phyloP scores from a whole-genome alignment of 352 stramenopile species.

The Pythium scleroteichum region DNA sequence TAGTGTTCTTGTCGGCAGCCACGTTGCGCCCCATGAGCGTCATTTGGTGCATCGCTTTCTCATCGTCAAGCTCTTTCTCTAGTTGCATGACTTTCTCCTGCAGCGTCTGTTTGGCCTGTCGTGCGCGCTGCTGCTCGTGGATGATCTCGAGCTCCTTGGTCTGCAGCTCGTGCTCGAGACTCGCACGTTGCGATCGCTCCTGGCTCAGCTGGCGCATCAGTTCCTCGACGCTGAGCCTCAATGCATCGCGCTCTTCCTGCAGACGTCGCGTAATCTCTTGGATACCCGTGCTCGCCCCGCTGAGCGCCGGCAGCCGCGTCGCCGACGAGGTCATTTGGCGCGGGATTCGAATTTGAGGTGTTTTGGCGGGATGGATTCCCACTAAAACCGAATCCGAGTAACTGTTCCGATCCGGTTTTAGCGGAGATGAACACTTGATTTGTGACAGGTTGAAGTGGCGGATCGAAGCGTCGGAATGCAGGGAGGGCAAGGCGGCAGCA shows the following conservation, averaged over 20 bases:
- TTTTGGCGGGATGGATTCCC: not conserved
- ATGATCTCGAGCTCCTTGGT: conserved; percentile 67
- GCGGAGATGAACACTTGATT: no score
- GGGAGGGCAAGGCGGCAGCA: not conserved
- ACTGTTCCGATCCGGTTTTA: no score
- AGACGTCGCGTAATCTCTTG: conserved; percentile 61
- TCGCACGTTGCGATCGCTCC: conserved; percentile 37
- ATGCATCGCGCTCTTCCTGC: conserved; percentile 59
- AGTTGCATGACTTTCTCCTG: conserved; percentile 47
- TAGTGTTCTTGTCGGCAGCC: conserved; percentile 54
- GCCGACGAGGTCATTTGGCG: not conserved
- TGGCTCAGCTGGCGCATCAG: conserved; percentile 43
- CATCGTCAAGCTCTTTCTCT: conserved; percentile 67
- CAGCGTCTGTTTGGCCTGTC: conserved; percentile 50
- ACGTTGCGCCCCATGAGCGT: conserved; percentile 50
- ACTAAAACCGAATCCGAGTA: not conserved
- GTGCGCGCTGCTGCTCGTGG: conserved; percentile 60
- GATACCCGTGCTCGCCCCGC: conserved; percentile 23
- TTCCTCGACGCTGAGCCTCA: conserved; percentile 52
- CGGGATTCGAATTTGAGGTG: not conserved
- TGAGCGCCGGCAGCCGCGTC: not conserved
- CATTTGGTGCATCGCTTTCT: conserved; percentile 52
- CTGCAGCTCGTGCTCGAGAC: conserved; percentile 62
- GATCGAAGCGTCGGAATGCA: not conserved
- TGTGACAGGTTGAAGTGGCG: conserved; percentile 19